A percentile compares a stretch with the other conserved stretches of the same genome.
Conservation (phyloP, 1,284 basidiomycete species). For the Xanthoconium separans region DNA sequence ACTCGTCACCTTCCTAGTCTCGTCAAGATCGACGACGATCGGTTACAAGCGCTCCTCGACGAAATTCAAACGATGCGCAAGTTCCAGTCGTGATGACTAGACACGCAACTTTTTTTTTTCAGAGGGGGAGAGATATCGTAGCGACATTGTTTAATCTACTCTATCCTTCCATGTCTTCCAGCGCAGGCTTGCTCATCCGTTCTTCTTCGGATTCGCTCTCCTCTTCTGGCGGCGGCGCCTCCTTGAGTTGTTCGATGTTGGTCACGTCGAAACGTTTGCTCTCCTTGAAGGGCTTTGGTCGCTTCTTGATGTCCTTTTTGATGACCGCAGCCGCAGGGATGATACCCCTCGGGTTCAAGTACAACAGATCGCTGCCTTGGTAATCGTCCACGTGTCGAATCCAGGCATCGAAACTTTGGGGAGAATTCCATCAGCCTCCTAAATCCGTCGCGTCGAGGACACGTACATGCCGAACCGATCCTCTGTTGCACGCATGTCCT, state of each 20-base stretch:
- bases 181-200: slow-evolving; percentile 49
- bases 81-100: slow-evolving; percentile 64
- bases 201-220: slow-evolving; percentile 60
- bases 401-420: slow-evolving; percentile 69
- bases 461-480: slow-evolving; percentile 76
- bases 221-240: slow-evolving; percentile 42
- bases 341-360: slow-evolving; percentile 67
- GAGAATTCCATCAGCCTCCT: not conserved
- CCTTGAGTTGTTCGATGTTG: slow-evolving; percentile 44
- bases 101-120: no score
- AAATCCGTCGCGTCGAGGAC: not conserved
- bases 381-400: slow-evolving; percentile 68
- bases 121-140: no score
- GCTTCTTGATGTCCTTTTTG: slow-evolving; percentile 51
- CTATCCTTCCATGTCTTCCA: slow-evolving; percentile 67
- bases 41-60: slow-evolving; percentile 76
- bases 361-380: slow-evolving; percentile 65
- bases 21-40: slow-evolving; percentile 84
- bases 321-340: slow-evolving; percentile 69
- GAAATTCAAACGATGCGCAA: slow-evolving; percentile 89
- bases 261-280: slow-evolving; percentile 64
- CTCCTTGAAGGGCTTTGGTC: slow-evolving; percentile 65
- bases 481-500: slow-evolving; percentile 82
- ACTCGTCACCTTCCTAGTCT: slow-evolving; percentile 57
- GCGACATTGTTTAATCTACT: no score